A percentile compares a stretch with the other conserved stretches of the same genome.
phyloP scores from a whole-genome alignment of 768 basidiomycete genomes.

The Trichaptum fuscoviolaceum region DNA sequence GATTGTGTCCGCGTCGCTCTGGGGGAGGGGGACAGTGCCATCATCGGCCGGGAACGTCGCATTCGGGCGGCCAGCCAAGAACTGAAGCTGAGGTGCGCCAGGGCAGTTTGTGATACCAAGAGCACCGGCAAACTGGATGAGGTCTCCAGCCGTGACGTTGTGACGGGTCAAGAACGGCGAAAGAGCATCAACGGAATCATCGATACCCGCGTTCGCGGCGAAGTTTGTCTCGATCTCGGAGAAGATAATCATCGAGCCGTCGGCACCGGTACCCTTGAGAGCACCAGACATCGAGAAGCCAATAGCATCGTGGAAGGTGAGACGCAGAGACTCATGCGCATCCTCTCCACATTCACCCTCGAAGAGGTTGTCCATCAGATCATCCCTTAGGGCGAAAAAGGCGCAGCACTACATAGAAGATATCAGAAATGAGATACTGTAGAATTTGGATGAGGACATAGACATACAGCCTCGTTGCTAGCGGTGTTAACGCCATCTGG shows the following conservation, averaged over 20 bases:
- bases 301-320: conserved; percentile 12
- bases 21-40: conserved; percentile 17
- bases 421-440: conserved; percentile 7
- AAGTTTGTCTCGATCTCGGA: conserved; percentile 37
- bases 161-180: conserved; percentile 16
- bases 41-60: conserved; percentile 14
- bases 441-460: background rate
- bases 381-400: conserved; percentile 5
- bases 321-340: conserved; percentile 8
- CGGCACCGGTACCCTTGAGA: conserved; percentile 27
- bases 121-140: conserved; percentile 20
- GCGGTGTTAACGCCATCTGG: conserved; percentile 14
- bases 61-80: conserved; percentile 15
- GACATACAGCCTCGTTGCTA: conserved; percentile 9
- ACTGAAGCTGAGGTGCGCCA: conserved; percentile 19
- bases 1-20: conserved; percentile 18
- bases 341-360: conserved; percentile 9
- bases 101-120: conserved; percentile 20
- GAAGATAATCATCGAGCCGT: conserved; percentile 48
- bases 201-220: conserved; percentile 23
- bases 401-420: conserved; percentile 7
- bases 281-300: conserved; percentile 6
- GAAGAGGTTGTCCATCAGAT: conserved; percentile 4
- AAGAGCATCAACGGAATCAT: conserved; percentile 19
- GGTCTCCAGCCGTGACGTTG: conserved; percentile 16